A percentile compares a stretch with the other conserved stretches of the same genome.
These are phyloP conservation scores for Sporothrix mexicana DNA, from an alignment of 2,329 filamentous ascomycete genomes.

Conservation along the genomic window DNA sequence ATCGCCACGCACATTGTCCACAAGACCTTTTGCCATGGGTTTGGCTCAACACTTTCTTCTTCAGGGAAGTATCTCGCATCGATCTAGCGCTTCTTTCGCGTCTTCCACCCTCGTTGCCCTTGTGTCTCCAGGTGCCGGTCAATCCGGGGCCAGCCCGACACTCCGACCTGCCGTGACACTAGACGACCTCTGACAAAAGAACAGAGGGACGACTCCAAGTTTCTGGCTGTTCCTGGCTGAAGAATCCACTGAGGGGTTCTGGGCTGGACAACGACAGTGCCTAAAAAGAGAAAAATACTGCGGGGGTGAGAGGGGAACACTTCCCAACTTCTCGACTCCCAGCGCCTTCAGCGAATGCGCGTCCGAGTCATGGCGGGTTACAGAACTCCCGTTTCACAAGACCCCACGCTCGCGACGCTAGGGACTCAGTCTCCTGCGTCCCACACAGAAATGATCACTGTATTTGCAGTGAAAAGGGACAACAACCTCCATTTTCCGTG, in stretches of 20 bases:
- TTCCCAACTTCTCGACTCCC: background rate
- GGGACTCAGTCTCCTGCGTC: background rate
- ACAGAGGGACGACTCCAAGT: background rate
- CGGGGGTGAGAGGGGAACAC: background rate
- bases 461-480: too few species aligned
- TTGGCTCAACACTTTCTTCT: background rate
- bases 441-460: too few species aligned
- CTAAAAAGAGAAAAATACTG: background rate
- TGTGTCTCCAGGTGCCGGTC: slow-evolving; percentile 3
- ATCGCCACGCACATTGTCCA: background rate
- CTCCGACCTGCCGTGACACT: slow-evolving; percentile 15
- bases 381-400: slow-evolving; percentile 17
- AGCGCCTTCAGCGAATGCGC: background rate
- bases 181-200: background rate
- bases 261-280: background rate
- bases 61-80: slow-evolving; percentile 6
- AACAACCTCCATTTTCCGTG: background rate
- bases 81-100: background rate
- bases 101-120: background rate
- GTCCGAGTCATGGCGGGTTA: slow-evolving; percentile 21
- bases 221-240: background rate
- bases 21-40: background rate
- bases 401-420: background rate
- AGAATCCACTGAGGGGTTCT: slow-evolving; percentile 3
- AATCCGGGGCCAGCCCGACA: slow-evolving; percentile 17